Conservation (phyloP, 768 basidiomycete genomes). For the Boletus reticuloceps region DNA sequence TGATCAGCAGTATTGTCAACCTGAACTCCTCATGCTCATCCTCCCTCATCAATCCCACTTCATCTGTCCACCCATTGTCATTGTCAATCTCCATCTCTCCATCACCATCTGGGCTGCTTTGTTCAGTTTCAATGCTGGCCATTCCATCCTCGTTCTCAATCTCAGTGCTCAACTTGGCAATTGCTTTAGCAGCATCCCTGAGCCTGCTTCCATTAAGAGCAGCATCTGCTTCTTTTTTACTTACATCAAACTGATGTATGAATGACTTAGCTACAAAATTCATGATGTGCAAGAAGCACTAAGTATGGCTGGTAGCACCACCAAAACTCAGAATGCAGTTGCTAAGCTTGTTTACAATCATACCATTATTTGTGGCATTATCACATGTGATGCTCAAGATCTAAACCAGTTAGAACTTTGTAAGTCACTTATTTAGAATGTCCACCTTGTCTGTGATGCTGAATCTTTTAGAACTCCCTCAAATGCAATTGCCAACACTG, state of each 20-base stretch:
- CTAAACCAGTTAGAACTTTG: neutral
- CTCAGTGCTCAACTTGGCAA: neutral
- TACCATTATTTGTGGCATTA: no score
- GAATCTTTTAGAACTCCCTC: neutral
- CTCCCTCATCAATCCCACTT: no score
- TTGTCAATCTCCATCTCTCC: no score
- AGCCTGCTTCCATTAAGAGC: neutral
- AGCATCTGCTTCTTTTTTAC: neutral
- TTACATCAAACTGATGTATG: neutral
- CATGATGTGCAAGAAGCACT: no score
- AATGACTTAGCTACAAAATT: neutral
- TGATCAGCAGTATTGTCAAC: no score
- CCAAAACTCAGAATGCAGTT: no score
- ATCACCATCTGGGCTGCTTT: no score
- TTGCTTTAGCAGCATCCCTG: neutral
- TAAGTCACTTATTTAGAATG: neutral
- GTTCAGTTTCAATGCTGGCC: neutral
- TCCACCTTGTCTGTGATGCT: neutral
- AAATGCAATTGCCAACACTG: neutral
- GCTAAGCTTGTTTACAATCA: no score
- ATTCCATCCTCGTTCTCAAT: neutral
- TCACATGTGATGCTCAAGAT: neutral
- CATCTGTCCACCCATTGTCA: no score
- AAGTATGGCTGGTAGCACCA: neutral
- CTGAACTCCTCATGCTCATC: no score